These are phyloP conservation scores for Astrothelium subdiscretum DNA, from an alignment of 495 filamentous ascomycete genomes.

Conservation along the genomic window DNA sequence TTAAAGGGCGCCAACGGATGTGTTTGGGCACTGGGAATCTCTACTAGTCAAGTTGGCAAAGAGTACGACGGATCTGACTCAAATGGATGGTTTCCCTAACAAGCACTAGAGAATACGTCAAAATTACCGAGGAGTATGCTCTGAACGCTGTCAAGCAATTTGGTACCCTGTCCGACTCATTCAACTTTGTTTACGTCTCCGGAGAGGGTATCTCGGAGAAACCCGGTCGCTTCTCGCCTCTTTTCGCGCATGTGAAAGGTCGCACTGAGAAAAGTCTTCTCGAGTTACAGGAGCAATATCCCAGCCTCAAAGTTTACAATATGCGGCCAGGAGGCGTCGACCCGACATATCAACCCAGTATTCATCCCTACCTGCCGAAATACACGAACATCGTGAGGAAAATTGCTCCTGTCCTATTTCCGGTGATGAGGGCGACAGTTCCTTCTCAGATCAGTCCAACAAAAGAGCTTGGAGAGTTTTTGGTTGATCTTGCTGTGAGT, in stretches of 20 bases:
- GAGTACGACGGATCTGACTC: conserved; percentile 30
- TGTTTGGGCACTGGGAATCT: conserved; percentile 61
- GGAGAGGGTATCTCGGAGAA: conserved; percentile 40
- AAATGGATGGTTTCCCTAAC: background rate
- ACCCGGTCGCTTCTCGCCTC: conserved; percentile 40
- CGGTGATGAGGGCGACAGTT: conserved; percentile 2
- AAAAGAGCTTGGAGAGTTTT: conserved; percentile 30
- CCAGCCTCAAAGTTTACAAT: conserved; percentile 36
- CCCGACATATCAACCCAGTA: conserved; percentile 32
- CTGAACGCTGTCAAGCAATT: conserved; percentile 52
- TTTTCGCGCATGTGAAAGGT: conserved; percentile 53
- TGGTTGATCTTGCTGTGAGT: conserved; percentile 50
- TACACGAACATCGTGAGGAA: conserved; percentile 14
- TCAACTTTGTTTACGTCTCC: conserved; percentile 62
- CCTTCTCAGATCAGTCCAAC: conserved; percentile 28
- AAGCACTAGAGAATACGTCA: conserved; percentile 47
- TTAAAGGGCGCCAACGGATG: conserved; percentile 52
- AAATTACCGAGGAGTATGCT: conserved; percentile 54
- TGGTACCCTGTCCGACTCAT: conserved; percentile 37
- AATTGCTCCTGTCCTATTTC: conserved; percentile 1
- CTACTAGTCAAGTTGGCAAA: conserved; percentile 29
- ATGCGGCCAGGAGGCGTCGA: conserved; percentile 47
- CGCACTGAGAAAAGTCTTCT: conserved; percentile 45
- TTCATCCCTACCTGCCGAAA: conserved; percentile 36
- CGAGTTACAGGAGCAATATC: conserved; percentile 32